A percentile compares a stretch with the other conserved stretches of the same genome.
Conservation (phyloP, 1,284 basidiomycete species). For the Lentinula novae-zelandiae region DNA sequence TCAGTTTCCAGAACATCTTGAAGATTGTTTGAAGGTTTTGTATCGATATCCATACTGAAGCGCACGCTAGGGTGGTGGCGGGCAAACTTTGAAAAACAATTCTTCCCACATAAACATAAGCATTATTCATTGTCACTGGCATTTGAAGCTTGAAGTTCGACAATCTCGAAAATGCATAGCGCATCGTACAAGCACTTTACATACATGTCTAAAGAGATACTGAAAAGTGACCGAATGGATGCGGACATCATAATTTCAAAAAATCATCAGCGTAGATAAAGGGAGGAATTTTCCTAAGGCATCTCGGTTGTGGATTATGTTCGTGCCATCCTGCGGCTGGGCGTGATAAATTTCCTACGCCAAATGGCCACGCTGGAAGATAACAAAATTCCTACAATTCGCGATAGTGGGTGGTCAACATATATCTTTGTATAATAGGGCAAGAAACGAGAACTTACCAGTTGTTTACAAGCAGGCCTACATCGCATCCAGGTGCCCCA, state of each 20-base stretch:
- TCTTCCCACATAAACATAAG: too few species aligned
- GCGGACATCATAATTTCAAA: too few species aligned
- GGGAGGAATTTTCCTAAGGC: slow-evolving; percentile 6
- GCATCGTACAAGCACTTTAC: too few species aligned
- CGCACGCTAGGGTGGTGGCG: not conserved
- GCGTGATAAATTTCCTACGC: slow-evolving; percentile 5
- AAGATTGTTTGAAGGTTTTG: slow-evolving; percentile 47
- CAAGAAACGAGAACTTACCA: slow-evolving; percentile 20
- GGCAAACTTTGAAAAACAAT: too few species aligned
- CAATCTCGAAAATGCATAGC: too few species aligned
- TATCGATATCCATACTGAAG: slow-evolving; percentile 6
- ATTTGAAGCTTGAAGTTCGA: too few species aligned
- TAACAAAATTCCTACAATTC: slow-evolving; percentile 11
- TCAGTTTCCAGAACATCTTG: slow-evolving; percentile 59
- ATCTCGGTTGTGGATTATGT: slow-evolving; percentile 8
- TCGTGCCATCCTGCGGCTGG: not conserved
- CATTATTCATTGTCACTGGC: too few species aligned
- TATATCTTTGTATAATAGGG: not conserved
- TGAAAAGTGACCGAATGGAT: too few species aligned
- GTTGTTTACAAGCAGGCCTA: slow-evolving; percentile 26
- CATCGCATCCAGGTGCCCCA: slow-evolving; percentile 38
- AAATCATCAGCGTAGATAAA: not conserved
- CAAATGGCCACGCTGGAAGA: slow-evolving; percentile 11
- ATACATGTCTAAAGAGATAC: too few species aligned
- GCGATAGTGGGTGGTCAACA: not conserved